A percentile compares a stretch with the other conserved stretches of the same genome.
phyloP scores from a whole-genome alignment of 73 alveolate species.

The Paramecium sexaurelia region DNA sequence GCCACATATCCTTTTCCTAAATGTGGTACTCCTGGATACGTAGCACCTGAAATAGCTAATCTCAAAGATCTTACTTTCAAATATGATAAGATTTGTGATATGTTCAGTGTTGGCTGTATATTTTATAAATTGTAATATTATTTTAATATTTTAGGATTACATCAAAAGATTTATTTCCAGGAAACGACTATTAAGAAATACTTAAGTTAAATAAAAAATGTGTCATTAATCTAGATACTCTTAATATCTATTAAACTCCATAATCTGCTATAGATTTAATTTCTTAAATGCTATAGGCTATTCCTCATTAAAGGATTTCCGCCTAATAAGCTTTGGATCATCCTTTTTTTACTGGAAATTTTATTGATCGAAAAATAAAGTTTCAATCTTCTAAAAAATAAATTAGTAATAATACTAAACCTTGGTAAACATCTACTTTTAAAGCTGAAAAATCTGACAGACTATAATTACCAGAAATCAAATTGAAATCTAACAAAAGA shows the following conservation, averaged over 20 bases:
- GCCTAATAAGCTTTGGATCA: conserved; percentile 84
- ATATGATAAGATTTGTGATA: conserved; percentile 63
- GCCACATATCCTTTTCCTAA: conserved; percentile 52
- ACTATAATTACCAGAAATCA: conserved; percentile 14
- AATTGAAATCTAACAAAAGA: background rate
- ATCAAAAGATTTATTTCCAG: conserved; percentile 41
- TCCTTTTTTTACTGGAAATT: conserved; percentile 64
- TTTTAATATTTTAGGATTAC: background rate
- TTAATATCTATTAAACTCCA: conserved; percentile 1
- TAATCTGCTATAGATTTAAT: conserved; percentile 64
- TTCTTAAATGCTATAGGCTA: conserved; percentile 74
- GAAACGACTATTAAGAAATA: conserved; percentile 36
- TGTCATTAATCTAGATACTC: background rate
- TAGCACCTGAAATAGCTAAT: conserved; percentile 82
- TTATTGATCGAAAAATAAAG: conserved; percentile 6
- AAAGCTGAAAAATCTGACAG: conserved; percentile 12
- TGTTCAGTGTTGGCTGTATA: conserved; percentile 63
- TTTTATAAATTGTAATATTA: conserved; percentile 55
- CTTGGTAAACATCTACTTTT: background rate
- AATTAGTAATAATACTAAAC: background rate
- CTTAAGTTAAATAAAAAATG: conserved; percentile 37
- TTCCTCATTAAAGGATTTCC: conserved; percentile 80
- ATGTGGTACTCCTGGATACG: conserved; percentile 85
- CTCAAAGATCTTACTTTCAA: conserved; percentile 44
- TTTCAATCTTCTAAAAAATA: background rate